These are phyloP conservation scores for Acacia melanoxylon DNA, from an alignment of 306 rosid species.

Conservation along the genomic window DNA sequence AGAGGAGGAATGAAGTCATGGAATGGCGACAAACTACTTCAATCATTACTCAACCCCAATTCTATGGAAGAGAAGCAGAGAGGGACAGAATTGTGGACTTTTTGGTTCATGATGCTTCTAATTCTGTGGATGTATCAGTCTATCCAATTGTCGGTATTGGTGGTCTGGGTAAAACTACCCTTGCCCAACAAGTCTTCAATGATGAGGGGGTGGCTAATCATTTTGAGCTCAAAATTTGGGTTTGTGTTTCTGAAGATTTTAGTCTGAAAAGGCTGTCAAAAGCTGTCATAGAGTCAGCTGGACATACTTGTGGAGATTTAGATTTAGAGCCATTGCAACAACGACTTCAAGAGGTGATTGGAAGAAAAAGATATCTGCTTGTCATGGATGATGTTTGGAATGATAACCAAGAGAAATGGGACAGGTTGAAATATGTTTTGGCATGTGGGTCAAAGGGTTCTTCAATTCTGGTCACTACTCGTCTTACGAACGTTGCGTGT, in stretches of 20 bases:
- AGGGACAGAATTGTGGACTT: not conserved
- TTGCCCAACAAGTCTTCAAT: conserved; percentile 7
- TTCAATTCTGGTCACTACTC: conserved; percentile 19
- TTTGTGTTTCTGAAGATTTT: not conserved
- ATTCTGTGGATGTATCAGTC: not conserved
- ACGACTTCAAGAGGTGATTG: not conserved
- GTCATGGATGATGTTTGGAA: conserved; percentile 18
- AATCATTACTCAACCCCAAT: not conserved
- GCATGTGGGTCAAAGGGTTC: conserved; percentile 11
- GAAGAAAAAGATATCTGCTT: not conserved
- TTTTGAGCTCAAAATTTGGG: not conserved
- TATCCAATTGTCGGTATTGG: conserved; percentile 15
- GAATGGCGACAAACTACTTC: conserved; percentile 5
- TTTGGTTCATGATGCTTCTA: not conserved
- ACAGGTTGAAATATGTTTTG: not conserved
- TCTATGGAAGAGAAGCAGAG: conserved; percentile 32
- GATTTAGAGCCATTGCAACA: not conserved
- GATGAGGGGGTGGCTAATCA: not conserved
- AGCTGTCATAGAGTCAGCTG: not conserved
- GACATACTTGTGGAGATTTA: too few species aligned
- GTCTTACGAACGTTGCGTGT: not conserved
- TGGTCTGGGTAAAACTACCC: conserved; percentile 20
- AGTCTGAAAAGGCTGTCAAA: not conserved
- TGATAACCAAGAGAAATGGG: conserved; percentile 7
- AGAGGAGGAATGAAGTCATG: not conserved